A percentile compares a stretch with the other conserved stretches of the same genome.
These are phyloP conservation scores for Epichloe sylvatica DNA, from an alignment of 2,329 filamentous ascomycete species.

Conservation along the genomic window DNA sequence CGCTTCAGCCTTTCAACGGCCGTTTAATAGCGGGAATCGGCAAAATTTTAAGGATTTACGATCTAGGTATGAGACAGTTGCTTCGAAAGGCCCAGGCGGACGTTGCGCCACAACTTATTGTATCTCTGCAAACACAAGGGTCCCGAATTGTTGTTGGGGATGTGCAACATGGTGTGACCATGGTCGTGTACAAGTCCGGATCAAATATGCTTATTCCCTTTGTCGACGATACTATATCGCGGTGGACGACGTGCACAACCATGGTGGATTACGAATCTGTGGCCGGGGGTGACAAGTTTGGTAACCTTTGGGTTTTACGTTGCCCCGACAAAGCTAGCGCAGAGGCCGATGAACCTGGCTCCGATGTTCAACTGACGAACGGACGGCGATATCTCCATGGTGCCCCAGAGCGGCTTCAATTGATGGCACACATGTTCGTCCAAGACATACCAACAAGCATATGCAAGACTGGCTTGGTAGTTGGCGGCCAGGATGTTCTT, in stretches of 20 bases:
- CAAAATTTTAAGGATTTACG: constrained; percentile 70
- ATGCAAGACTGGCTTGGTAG: constrained; percentile 75
- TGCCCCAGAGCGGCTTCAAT: constrained; percentile 65
- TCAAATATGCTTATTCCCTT: constrained; percentile 90
- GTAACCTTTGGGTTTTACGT: constrained; percentile 85
- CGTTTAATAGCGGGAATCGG: constrained; percentile 77
- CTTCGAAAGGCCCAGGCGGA: constrained; percentile 80
- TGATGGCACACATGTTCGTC: constrained; percentile 78
- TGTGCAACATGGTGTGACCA: constrained; percentile 80
- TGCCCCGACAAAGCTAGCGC: constrained; percentile 75
- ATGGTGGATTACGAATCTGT: constrained; percentile 98
- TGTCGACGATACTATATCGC: constrained; percentile 72
- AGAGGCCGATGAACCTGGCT: constrained; percentile 82
- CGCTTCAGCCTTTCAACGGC: constrained; percentile 83
- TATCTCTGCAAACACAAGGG: constrained; percentile 76
- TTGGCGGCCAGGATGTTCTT: constrained; percentile 80
- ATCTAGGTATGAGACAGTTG: constrained; percentile 82
- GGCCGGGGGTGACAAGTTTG: constrained; percentile 92
- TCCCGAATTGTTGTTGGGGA: constrained; percentile 85
- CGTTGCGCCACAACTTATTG: constrained; percentile 65
- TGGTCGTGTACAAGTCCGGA: constrained; percentile 82
- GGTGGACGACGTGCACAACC: constrained; percentile 80
- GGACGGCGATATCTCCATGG: constrained; percentile 83
- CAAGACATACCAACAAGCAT: constrained; percentile 89
- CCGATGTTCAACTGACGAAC: constrained; percentile 80